These are phyloP conservation scores for Aaosphaeria arxii DNA, from an alignment of 2,329 filamentous ascomycete species.

Conservation along the genomic window DNA sequence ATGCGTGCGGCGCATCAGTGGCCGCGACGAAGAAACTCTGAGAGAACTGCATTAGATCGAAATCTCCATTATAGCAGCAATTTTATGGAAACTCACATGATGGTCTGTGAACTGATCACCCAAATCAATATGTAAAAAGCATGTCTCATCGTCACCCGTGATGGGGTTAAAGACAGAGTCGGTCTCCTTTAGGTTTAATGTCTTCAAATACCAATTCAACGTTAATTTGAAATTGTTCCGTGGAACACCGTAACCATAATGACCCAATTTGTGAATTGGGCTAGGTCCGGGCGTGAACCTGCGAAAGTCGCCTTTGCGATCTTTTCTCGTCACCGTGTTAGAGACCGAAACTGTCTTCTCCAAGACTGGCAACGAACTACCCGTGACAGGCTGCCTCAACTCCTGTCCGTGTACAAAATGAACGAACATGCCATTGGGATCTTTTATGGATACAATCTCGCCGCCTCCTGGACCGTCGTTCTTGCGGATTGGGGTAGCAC, in stretches of 20 bases:
- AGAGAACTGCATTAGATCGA: too few relatives aligned
- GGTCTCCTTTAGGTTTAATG: not conserved
- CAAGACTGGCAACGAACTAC: too few relatives aligned
- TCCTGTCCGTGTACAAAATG: not conserved
- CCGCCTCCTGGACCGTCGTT: not conserved
- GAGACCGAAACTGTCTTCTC: too few relatives aligned
- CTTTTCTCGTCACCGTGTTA: not conserved
- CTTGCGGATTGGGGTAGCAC: not conserved
- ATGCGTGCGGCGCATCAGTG: not conserved
- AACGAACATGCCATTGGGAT: not conserved
- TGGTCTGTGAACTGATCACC: conserved; percentile 50
- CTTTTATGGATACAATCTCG: not conserved
- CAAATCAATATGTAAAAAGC: conserved; percentile 52
- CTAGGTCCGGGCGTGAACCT: not conserved
- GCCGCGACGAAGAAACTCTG: too few relatives aligned
- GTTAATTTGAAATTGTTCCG: not conserved
- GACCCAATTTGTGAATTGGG: not conserved
- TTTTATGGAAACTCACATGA: conserved; percentile 29
- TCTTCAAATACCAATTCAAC: not conserved
- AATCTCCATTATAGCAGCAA: not conserved
- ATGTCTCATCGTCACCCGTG: conserved; percentile 1
- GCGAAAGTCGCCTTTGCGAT: not conserved
- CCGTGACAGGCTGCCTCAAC: not conserved
- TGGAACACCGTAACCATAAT: not conserved
- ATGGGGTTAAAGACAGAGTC: not conserved